A percentile compares a stretch with the other conserved stretches of the same genome.
These are phyloP conservation scores for Amanita exitialis DNA, from an alignment of 768 basidiomycete genomes.

Conservation along the genomic window DNA sequence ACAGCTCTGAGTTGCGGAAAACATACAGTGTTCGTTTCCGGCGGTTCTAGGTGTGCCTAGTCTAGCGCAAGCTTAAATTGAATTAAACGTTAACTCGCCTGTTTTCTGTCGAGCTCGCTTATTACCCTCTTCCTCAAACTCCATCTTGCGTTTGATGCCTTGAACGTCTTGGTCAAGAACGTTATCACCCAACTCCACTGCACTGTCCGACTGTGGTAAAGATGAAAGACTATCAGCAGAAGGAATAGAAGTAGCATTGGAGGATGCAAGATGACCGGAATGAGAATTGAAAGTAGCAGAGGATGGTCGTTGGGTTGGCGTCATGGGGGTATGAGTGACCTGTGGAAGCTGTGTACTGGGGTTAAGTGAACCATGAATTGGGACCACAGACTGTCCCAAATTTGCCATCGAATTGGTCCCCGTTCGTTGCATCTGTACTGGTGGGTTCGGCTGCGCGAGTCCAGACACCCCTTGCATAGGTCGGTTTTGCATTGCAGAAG, in stretches of 20 bases:
- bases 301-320: constrained; percentile 20
- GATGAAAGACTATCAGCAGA: constrained; percentile 12
- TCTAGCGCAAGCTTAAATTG: not conserved
- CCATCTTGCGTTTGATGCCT: constrained; percentile 64
- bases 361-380: constrained; percentile 9
- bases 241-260: not conserved
- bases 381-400: constrained; percentile 10
- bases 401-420: constrained; percentile 15
- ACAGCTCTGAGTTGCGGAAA: constrained; percentile 5
- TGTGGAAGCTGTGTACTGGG: constrained; percentile 13
- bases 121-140: constrained; percentile 50
- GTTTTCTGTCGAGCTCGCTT: constrained; percentile 70
- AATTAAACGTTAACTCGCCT: constrained; percentile 26
- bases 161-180: constrained; percentile 53
- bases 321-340: constrained; percentile 17
- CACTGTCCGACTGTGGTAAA: constrained; percentile 7
- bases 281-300: constrained; percentile 17
- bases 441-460: constrained; percentile 3
- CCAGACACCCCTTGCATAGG: constrained; percentile 12
- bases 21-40: constrained; percentile 37
- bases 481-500: constrained; percentile 15
- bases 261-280: constrained; percentile 1
- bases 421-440: constrained; percentile 18
- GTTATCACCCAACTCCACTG: constrained; percentile 22
- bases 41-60: constrained; percentile 29